Evolutionary conservation across 768 basidiomycete genomes (phyloP), one percentile per base, ranked within the genome.

Genomic region (Mycena vitilis): DNA sequence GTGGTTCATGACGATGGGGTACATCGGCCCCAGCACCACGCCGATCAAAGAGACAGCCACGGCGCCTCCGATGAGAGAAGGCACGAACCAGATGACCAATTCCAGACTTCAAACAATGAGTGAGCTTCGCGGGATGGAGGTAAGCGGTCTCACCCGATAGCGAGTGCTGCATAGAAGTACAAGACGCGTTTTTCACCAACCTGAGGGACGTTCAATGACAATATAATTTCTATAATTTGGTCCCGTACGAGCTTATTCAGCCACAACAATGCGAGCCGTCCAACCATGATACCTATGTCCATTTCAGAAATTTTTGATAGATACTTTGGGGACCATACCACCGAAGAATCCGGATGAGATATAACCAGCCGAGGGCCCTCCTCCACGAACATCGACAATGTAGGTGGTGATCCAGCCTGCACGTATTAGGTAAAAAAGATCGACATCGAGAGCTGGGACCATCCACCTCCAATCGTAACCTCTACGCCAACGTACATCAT

Each of bases 1-100:
- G 47, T 90, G 86, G 73, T 91, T 92, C 87, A 95, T 89, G 20
- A 87, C 82, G 53, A 92, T 85, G 1, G 91, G 91, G 73, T 90
- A 93, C 81, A 93, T 87, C 2, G 91, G 91, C 0, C 91, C 93
- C 18, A 94, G 81, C 38, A 92, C 76, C 9, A 93, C 57, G 25
- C 92, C 93, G 16, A 92, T 78, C 42, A 92, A 71, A 5, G 89
- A 84, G 36, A 93, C 83, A 0, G 89, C 86, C 4, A 93, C 81
- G 1, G 87, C 91, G 68, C 86, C 84, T 2, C 86, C 90, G 20
- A 91, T 80, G 38, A 93, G 80, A 9, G 87, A 89, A 36, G 89
- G 89, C 0, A 89, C 85, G 44, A 90, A 82, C 92, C 92, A 94
- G 45, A 94, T 79, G 11, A 89, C 70, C 34, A 93, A 71, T 74